Conservation (phyloP, 2,329 filamentous ascomycete species). For the Penicillium hordei region DNA sequence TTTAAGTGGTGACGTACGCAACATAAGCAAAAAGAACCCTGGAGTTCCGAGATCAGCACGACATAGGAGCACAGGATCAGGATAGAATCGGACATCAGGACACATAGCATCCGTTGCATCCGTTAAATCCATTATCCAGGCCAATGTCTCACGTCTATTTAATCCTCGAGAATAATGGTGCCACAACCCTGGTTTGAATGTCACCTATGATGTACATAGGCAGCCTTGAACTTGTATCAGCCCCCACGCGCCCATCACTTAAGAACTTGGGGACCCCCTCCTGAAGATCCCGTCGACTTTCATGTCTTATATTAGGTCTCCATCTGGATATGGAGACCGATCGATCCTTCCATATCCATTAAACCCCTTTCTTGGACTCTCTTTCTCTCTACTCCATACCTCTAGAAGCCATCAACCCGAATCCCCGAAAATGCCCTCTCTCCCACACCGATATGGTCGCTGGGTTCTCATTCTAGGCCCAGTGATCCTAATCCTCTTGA, state of each 20-base stretch:
- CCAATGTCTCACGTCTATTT: background rate
- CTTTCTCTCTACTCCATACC: constrained; percentile 24
- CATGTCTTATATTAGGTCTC: background rate
- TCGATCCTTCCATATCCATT: background rate
- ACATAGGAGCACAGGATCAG: background rate
- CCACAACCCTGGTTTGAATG: constrained; percentile 4
- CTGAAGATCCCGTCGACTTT: background rate
- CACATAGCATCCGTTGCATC: background rate
- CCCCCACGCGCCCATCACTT: constrained; percentile 13
- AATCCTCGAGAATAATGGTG: constrained; percentile 8
- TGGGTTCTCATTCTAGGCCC: constrained; percentile 19
- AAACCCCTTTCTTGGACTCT: background rate
- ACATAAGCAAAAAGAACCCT: background rate
- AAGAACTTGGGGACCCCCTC: constrained; percentile 5
- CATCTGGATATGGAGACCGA: constrained; percentile 10
- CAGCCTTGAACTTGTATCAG: constrained; percentile 6
- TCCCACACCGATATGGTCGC: constrained; percentile 25
- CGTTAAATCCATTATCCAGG: background rate
- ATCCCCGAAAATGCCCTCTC: constrained; percentile 12
- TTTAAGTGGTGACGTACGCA: constrained; percentile 1
- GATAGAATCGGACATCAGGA: background rate
- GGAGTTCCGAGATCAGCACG: background rate
- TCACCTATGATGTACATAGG: background rate
- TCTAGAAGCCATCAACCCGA: background rate
- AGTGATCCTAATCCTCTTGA: constrained; percentile 14